Evolutionary conservation across 495 filamentous ascomycete species (phyloP).

Genomic region (Neurospora sp.): DNA sequence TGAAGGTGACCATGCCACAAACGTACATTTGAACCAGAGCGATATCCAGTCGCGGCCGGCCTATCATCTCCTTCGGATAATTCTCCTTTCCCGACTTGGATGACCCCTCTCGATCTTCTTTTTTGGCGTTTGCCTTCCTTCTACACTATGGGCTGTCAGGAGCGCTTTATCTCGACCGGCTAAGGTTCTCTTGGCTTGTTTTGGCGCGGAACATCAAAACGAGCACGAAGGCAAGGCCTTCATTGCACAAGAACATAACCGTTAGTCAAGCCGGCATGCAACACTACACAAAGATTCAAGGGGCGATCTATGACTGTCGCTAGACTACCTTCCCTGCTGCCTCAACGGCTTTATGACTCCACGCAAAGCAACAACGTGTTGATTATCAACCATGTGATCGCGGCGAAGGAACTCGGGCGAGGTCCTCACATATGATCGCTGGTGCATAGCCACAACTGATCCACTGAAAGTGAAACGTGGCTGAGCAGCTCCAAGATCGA

Average conservation of each 20-base stretch:
- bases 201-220: slow-evolving; percentile 6
- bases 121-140: not conserved
- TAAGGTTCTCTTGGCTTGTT: not conserved
- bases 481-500: not conserved
- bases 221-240: slow-evolving; percentile 8
- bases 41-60: not conserved
- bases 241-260: not conserved
- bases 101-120: not conserved
- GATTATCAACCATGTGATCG: not conserved
- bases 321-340: slow-evolving; percentile 1
- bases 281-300: not conserved
- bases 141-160: not conserved
- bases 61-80: not conserved
- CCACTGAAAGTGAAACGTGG: not conserved
- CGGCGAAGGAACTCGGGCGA: not conserved
- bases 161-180: too few species aligned
- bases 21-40: not conserved
- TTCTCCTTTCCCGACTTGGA: not conserved
- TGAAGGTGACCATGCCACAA: not conserved
- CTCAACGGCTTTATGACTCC: slow-evolving; percentile 18
- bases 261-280: not conserved
- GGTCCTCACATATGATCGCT: not conserved
- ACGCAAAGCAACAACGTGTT: not conserved
- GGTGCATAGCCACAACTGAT: not conserved
- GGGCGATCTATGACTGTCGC: slow-evolving; percentile 6